Base-by-base conservation (phyloP, 805 yeast genomes). In the Candida golubevii region DNA sequence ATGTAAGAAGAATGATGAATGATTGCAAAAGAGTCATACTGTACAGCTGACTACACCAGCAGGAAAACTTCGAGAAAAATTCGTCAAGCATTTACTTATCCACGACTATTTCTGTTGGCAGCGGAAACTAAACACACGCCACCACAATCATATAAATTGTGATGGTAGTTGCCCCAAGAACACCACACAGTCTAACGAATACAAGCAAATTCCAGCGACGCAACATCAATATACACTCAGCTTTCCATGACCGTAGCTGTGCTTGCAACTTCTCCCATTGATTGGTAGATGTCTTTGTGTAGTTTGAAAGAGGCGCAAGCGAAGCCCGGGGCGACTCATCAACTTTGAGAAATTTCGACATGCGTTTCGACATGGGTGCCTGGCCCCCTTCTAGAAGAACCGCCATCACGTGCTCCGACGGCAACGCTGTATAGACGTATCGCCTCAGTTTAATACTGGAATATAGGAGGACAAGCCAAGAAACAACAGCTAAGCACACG, bases 401-500 rank as follows among this genome's bases (percentile, higher is more conserved):
- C 7, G 47, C 49, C 33, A 42, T 39, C 38, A 42, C 39, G 15
- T 44, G 42, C 36, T 54, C 59, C 15, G 49, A 36, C 23, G 69
- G 70, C 26, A 66, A 50, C 29, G 62, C 52, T 11, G 60, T 50
- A 46, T 66, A 66, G 38, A 54, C 56, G 42, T 54, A 56, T 32
- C 67, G 49, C 38, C 61, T 56, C 39, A 58, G 65, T 42, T 57
- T 59, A 36, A 61, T 39, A 44, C 65, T 60, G 62, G 66, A 66
- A 42, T 46, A 50, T 11, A 70, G 50, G 15, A 69, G 39, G 1
- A 60, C 26, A 1, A 63, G 27, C 0, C 62, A 71, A 15, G 67
- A 60, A 2, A 58, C 33, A 27, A 60, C 62, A 2, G 78, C 72
- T 41, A 67, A 53, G 5, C 58, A 37, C 2, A 70, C 61, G 52